Conservation (phyloP, 2,329 filamentous ascomycete species). For the Cephalotrichum gorgonifer region DNA sequence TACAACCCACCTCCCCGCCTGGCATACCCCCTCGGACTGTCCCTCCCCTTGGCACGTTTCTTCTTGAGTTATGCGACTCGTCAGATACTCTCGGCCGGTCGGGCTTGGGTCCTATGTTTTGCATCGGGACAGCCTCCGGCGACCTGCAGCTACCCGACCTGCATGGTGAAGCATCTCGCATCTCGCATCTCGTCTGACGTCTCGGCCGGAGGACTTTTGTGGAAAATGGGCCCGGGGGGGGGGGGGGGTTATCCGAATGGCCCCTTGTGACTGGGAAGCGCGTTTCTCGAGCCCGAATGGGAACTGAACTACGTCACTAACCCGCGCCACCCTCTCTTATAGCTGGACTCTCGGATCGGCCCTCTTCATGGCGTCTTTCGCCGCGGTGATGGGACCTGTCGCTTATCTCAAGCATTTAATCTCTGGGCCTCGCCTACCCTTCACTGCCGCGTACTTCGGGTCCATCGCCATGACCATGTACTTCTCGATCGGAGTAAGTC, state of each 20-base stretch:
- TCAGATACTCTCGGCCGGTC: neutral
- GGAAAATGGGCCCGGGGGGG: too few species aligned
- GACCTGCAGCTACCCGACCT: conserved; percentile 24
- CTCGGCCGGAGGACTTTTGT: neutral
- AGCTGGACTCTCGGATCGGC: conserved; percentile 93
- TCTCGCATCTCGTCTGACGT: conserved; percentile 12
- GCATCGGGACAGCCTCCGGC: conserved; percentile 2
- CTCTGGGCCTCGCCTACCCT: conserved; percentile 76
- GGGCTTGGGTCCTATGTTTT: neutral
- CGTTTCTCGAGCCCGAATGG: neutral
- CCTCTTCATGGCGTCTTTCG: conserved; percentile 86
- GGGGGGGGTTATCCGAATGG: neutral
- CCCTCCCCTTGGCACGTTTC: neutral
- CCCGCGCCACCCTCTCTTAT: conserved; percentile 8
- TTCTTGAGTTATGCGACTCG: too few species aligned
- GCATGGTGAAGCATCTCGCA: conserved; percentile 15
- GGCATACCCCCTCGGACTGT: too few species aligned
- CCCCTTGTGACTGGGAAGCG: neutral
- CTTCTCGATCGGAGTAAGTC: conserved; percentile 82
- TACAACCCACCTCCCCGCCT: neutral
- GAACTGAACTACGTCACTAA: neutral
- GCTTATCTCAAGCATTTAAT: conserved; percentile 75
- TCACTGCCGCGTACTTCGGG: conserved; percentile 90
- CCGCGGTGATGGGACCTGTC: conserved; percentile 84
- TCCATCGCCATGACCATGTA: conserved; percentile 84